Conservation (phyloP, 2,329 filamentous ascomycete species). For the Fusarium vanettenii region DNA sequence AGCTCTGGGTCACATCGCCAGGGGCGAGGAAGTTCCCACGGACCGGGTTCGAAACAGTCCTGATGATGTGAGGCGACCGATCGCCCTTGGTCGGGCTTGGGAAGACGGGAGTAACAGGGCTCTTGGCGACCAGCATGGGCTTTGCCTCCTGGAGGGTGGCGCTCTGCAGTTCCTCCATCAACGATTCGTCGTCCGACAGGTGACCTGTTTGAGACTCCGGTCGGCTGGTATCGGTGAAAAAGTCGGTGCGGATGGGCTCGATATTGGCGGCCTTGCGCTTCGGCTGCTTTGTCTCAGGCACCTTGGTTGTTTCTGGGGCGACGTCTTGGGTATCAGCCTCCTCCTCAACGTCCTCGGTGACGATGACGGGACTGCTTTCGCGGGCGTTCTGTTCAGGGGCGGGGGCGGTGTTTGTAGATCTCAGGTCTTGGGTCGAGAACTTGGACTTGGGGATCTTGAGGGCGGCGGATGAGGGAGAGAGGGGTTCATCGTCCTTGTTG, state of each 20-base stretch:
- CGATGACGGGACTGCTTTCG: slow-evolving; percentile 22
- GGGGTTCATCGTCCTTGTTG: slow-evolving; percentile 25
- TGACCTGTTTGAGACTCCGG: slow-evolving; percentile 53
- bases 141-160: slow-evolving; percentile 87
- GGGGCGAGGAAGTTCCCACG: slow-evolving; percentile 59
- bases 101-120: slow-evolving; percentile 78
- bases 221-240: slow-evolving; percentile 35
- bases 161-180: slow-evolving; percentile 86
- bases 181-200: slow-evolving; percentile 78
- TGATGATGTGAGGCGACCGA: slow-evolving; percentile 50
- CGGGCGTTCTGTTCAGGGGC: slow-evolving; percentile 2
- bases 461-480: slow-evolving; percentile 27
- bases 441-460: slow-evolving; percentile 41
- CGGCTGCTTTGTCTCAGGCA: slow-evolving; percentile 29
- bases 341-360: slow-evolving; percentile 16
- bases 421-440: slow-evolving; percentile 45
- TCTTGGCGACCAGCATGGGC: slow-evolving; percentile 81
- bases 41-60: slow-evolving; percentile 61
- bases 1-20: slow-evolving; percentile 58
- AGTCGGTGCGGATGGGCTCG: slow-evolving; percentile 68
- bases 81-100: slow-evolving; percentile 47
- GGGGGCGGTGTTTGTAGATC: slow-evolving; percentile 32
- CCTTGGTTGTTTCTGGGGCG: slow-evolving; percentile 8
- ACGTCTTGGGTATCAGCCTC: slow-evolving; percentile 5
- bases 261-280: slow-evolving; percentile 50